A percentile compares a stretch with the other conserved stretches of the same genome.
Conservation (phyloP, 1,284 basidiomycete genomes). For the Rhodotorula sp. region DNA sequence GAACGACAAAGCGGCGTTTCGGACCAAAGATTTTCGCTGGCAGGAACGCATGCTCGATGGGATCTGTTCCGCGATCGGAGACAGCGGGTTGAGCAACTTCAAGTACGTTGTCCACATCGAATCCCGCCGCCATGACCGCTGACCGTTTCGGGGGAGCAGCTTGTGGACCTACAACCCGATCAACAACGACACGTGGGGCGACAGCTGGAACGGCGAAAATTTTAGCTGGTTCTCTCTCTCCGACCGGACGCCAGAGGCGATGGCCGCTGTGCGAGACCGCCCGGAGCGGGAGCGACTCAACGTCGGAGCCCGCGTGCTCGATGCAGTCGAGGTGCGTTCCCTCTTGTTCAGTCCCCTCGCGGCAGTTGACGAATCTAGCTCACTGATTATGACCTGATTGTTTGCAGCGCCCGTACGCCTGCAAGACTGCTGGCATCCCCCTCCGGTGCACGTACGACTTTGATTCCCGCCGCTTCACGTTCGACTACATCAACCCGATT, state of each 20-base stretch:
- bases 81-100: slow-evolving; percentile 45
- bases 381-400: no score
- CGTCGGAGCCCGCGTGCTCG: slow-evolving; percentile 73
- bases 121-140: not conserved
- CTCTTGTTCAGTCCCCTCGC: no score
- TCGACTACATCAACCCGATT: slow-evolving; percentile 45
- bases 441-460: slow-evolving; percentile 42
- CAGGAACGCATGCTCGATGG: slow-evolving; percentile 51
- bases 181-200: slow-evolving; percentile 75
- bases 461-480: slow-evolving; percentile 40
- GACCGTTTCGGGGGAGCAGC: slow-evolving; percentile 51
- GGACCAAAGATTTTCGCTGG: slow-evolving; percentile 54
- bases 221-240: slow-evolving; percentile 81
- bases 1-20: slow-evolving; percentile 72
- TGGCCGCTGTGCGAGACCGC: slow-evolving; percentile 57
- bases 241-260: slow-evolving; percentile 45
- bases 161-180: slow-evolving; percentile 94
- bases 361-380: no score
- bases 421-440: slow-evolving; percentile 49
- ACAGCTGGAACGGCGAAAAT: slow-evolving; percentile 94
- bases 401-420: slow-evolving; percentile 46
- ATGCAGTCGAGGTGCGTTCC: slow-evolving; percentile 56
- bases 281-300: slow-evolving; percentile 61
- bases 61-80: slow-evolving; percentile 33
- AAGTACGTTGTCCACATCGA: slow-evolving; percentile 38